Evolutionary conservation across 2,329 filamentous ascomycete species (phyloP), one percentile per base, ranked within the genome.

Genomic region (Aspergillus sp.): DNA sequence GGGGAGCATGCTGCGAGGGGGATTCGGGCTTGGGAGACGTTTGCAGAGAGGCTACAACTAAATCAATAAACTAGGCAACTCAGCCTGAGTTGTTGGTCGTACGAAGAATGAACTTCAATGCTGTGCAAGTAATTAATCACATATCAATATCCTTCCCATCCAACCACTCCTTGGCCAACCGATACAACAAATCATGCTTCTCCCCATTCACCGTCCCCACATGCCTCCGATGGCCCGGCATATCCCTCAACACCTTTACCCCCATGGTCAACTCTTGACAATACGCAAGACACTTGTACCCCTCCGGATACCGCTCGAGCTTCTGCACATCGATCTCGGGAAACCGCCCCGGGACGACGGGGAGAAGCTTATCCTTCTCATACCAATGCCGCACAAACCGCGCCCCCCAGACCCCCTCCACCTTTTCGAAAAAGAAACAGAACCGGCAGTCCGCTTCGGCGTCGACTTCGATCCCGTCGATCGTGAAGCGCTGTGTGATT

Each of bases 1-100:
- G 83, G 81, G 71, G 80, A 82, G 60, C 80, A 87, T 76, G 85
- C 86, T 1, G 67, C 66, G 47, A 76, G 86, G 41, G 86, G 83
- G 0, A 79, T 77, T 3, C 71, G 71, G 28, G 78, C 82, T 9
- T 88, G 85, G 85, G 69, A 77, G 64, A 85, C 77, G 70, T 8
- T 46, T 8, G 7, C 7, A 15, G 43, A 46, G 43, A 46, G 43
- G 43, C 7, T 46, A 3, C 43, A 46, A 7, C 17, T 46, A 6
- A 15, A 43, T 17, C 23, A 17, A 5, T 45, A 19, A 22, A 34
- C n/a, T 30, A 34, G 19, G 23, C 38, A n/a, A 22, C 68, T 28
- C 38, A n/a, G 34, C 68, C 30, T 43, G 25, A 28, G 25, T 3
- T 1, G 19, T 19, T 1, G 2, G 19, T 19, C 19, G 2, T 19